phyloP scores from a whole-genome alignment of 352 stramenopile genomes.

The Pythium periplocum region DNA sequence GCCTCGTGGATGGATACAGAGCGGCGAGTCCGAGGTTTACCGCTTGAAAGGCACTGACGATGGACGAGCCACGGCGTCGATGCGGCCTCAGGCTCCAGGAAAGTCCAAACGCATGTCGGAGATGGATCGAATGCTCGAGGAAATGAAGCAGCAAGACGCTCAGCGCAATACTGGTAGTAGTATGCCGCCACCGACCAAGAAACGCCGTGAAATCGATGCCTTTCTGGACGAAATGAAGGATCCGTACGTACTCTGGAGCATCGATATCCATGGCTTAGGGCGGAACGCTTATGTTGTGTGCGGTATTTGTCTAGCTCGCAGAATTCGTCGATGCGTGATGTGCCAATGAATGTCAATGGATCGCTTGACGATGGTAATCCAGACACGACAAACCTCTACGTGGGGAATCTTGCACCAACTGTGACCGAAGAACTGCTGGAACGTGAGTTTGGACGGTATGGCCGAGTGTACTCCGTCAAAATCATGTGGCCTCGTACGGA shows the following conservation, averaged over 20 bases:
- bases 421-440: conserved; percentile 91
- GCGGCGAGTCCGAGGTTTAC: conserved; percentile 7
- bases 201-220: conserved; percentile 79
- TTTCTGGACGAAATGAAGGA: conserved; percentile 90
- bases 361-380: conserved; percentile 85
- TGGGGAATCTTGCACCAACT: conserved; percentile 91
- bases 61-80: no score
- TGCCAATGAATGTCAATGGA: conserved; percentile 31
- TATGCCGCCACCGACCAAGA: conserved; percentile 19
- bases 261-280: no score
- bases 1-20: not conserved
- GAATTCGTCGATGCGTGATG: conserved; percentile 7
- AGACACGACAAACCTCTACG: conserved; percentile 92
- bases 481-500: conserved; percentile 98
- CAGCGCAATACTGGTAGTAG: no score
- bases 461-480: conserved; percentile 94
- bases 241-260: conserved; percentile 15
- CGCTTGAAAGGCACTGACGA: conserved; percentile 7
- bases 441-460: conserved; percentile 86
- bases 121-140: conserved; percentile 64
- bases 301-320: conserved; percentile 4
- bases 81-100: no score
- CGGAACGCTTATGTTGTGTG: no score
- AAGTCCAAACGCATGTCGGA: conserved; percentile 20
- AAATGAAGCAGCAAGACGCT: conserved; percentile 61